A percentile compares a stretch with the other conserved stretches of the same genome.
These are phyloP conservation scores for Stipa capillata DNA, from an alignment of 176 grass and related monocot species.

Conservation along the genomic window DNA sequence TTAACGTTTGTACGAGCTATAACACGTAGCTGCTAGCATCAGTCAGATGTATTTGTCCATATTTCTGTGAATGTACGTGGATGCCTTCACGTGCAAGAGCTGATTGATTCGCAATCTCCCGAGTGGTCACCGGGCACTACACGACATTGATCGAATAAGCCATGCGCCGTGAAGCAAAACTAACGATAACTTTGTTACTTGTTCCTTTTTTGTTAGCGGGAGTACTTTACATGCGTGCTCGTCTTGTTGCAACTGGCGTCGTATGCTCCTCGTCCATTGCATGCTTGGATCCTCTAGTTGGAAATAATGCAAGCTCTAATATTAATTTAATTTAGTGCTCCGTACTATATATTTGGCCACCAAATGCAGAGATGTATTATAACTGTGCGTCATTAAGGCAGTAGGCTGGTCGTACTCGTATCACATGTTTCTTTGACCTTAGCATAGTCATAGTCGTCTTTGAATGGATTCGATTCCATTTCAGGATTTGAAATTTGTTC, in stretches of 20 bases:
- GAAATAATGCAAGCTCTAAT: no score
- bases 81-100: constrained; percentile 1
- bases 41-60: constrained; percentile 21
- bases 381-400: no score
- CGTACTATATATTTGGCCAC: neutral
- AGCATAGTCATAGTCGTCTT: neutral
- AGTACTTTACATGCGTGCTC: neutral
- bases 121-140: neutral
- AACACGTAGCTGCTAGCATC: neutral
- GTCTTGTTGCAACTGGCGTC: neutral
- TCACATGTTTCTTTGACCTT: neutral
- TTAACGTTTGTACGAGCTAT: constrained; percentile 11
- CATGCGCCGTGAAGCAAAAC: neutral
- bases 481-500: neutral
- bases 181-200: no score
- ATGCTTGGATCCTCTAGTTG: neutral
- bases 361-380: neutral
- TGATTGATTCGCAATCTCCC: neutral
- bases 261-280: neutral
- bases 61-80: neutral
- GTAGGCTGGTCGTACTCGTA: neutral
- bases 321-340: neutral
- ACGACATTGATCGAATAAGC: neutral
- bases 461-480: neutral
- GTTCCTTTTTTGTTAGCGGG: neutral